Evolutionary conservation across 495 filamentous ascomycete species (phyloP).

Genomic region (Penicillium soppii): DNA sequence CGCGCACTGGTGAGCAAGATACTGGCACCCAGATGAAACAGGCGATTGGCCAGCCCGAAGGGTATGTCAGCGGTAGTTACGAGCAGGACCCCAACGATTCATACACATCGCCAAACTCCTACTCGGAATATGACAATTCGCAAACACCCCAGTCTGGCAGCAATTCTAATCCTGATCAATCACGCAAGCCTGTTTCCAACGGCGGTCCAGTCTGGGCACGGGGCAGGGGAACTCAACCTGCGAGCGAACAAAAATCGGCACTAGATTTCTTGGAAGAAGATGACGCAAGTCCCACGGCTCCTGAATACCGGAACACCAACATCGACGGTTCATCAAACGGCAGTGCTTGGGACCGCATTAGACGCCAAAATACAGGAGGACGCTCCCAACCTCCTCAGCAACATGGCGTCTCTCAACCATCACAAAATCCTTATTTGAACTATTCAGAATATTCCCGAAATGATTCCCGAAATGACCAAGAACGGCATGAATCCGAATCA

Average conservation of each 20-base stretch:
- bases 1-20: constrained; percentile 6
- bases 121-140: constrained; percentile 4
- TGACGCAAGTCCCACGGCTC: constrained; percentile 41
- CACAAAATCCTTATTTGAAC: constrained; percentile 1
- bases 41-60: neutral
- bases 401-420: neutral
- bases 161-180: neutral
- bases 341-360: constrained; percentile 45
- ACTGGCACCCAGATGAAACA: constrained; percentile 5
- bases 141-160: neutral
- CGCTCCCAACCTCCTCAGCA: constrained; percentile 11
- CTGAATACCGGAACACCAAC: constrained; percentile 30
- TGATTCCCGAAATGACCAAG: too few species aligned
- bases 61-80: neutral
- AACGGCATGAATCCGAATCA: constrained; percentile 12
- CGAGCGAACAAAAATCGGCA: constrained; percentile 2
- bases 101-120: neutral
- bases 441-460: neutral
- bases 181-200: neutral
- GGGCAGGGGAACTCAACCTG: neutral
- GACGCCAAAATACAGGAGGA: constrained; percentile 25
- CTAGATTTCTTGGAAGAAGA: constrained; percentile 36
- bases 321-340: constrained; percentile 15
- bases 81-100: constrained; percentile 7
- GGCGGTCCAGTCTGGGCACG: constrained; percentile 4